A percentile compares a stretch with the other conserved stretches of the same genome.
These are phyloP conservation scores for Chondrostereum purpureum DNA, from an alignment of 1,284 basidiomycete genomes.

Conservation along the genomic window DNA sequence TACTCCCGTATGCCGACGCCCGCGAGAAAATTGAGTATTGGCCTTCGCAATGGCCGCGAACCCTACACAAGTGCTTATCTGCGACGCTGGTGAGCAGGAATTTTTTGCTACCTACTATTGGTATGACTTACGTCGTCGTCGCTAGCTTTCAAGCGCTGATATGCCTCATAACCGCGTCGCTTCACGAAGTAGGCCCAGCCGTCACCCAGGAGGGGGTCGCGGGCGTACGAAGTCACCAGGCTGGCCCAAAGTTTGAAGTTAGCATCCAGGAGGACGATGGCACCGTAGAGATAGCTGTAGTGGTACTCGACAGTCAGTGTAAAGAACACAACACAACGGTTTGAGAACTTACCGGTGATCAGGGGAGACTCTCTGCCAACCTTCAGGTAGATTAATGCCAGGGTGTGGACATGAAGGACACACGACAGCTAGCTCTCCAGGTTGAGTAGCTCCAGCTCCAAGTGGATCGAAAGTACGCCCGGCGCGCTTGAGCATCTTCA, in stretches of 20 bases:
- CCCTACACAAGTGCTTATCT: slow-evolving; percentile 5
- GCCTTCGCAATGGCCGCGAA: slow-evolving; percentile 9
- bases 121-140: too few relatives aligned
- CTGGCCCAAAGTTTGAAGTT: too few relatives aligned
- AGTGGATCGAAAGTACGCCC: background rate
- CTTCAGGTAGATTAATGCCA: slow-evolving; percentile 1
- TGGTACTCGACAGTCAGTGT: too few relatives aligned
- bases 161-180: too few relatives aligned
- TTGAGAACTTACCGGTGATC: slow-evolving; percentile 14
- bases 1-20: too few relatives aligned
- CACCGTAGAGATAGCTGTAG: too few relatives aligned
- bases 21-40: slow-evolving; percentile 5
- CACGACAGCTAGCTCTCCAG: background rate
- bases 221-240: too few relatives aligned
- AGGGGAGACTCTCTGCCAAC: slow-evolving; percentile 11
- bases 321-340: too few relatives aligned
- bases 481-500: background rate
- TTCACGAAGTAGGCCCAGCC: slow-evolving; percentile 15
- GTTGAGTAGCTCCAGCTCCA: background rate
- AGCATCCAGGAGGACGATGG: too few relatives aligned
- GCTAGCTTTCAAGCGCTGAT: too few relatives aligned
- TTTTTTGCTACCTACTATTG: too few relatives aligned
- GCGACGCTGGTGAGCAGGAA: too few relatives aligned
- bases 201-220: slow-evolving; percentile 10
- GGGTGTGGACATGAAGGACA: slow-evolving; percentile 4